Conservation (phyloP, 371 early-diverging fungal species). For the Mortierella sp. region DNA sequence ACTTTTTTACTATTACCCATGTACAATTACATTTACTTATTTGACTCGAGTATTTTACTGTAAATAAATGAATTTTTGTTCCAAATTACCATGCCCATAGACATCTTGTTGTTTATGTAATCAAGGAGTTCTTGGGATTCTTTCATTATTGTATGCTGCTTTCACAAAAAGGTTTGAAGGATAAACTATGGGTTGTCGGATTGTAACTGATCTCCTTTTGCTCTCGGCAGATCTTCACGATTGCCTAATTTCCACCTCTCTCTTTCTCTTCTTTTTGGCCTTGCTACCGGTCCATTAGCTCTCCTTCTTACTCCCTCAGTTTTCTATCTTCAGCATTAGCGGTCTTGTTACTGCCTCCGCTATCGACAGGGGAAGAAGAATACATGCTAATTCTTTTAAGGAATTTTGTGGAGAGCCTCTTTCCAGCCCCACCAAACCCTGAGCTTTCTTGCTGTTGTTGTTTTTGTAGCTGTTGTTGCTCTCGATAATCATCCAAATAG, state of each 20-base stretch:
- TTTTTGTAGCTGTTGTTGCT: constrained; percentile 20
- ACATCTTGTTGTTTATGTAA: too few relatives aligned
- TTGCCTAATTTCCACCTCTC: too few relatives aligned
- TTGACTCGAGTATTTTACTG: too few relatives aligned
- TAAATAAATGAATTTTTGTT: too few relatives aligned
- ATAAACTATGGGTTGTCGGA: too few relatives aligned
- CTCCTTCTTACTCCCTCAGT: background rate
- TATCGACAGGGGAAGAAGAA: constrained; percentile 3
- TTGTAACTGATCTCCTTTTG: background rate
- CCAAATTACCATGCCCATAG: too few relatives aligned
- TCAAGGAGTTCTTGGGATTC: too few relatives aligned
- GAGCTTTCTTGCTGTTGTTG: background rate
- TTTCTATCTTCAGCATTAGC: too few relatives aligned
- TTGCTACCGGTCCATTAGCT: background rate
- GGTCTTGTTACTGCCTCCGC: background rate
- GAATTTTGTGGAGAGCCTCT: background rate
- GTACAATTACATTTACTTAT: too few relatives aligned
- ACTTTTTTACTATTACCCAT: background rate
- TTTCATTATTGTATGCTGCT: too few relatives aligned
- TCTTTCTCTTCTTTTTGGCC: background rate
- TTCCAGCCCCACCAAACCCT: background rate
- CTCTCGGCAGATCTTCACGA: too few relatives aligned
- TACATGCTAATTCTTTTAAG: background rate
- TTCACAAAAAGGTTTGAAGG: too few relatives aligned
- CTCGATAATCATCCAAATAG: constrained; percentile 39